Evolutionary conservation across 331 rosid genomes (phyloP).

Genomic region (Malus hybrid): DNA sequence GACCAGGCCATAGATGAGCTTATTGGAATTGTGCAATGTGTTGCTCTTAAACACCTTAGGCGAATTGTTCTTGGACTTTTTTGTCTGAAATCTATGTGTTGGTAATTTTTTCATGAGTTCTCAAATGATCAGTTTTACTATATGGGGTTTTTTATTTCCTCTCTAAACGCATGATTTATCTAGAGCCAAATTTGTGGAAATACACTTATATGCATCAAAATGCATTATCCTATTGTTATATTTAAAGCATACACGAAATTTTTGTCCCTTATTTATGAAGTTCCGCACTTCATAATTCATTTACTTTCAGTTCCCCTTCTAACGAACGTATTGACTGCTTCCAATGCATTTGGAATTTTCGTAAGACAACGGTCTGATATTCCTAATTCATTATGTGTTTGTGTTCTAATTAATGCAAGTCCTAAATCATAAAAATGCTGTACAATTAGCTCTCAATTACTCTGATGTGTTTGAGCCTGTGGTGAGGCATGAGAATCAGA

Average conservation of each 20-base stretch:
- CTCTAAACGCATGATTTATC: too few relatives aligned
- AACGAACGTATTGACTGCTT: background rate
- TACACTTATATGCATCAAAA: background rate
- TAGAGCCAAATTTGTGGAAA: background rate
- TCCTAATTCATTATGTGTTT: background rate
- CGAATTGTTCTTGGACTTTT: too few relatives aligned
- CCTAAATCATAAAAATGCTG: background rate
- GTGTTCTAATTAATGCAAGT: background rate
- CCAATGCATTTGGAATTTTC: too few relatives aligned
- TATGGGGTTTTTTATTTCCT: too few relatives aligned
- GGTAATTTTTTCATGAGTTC: too few relatives aligned
- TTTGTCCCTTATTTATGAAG: background rate
- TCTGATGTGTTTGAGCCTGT: background rate
- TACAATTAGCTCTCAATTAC: background rate
- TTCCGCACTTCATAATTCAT: background rate
- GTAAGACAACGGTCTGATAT: background rate
- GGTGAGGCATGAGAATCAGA: background rate
- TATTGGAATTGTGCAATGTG: too few relatives aligned
- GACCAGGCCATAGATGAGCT: too few relatives aligned
- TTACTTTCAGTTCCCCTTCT: background rate
- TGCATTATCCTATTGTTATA: background rate
- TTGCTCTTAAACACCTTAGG: too few relatives aligned
- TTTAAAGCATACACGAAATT: background rate
- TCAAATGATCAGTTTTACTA: too few relatives aligned
- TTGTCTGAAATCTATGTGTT: too few relatives aligned